These are phyloP conservation scores for Zygosaccharomyces pseudobailii DNA, from an alignment of 1,139 yeast genomes.

Conservation along the genomic window DNA sequence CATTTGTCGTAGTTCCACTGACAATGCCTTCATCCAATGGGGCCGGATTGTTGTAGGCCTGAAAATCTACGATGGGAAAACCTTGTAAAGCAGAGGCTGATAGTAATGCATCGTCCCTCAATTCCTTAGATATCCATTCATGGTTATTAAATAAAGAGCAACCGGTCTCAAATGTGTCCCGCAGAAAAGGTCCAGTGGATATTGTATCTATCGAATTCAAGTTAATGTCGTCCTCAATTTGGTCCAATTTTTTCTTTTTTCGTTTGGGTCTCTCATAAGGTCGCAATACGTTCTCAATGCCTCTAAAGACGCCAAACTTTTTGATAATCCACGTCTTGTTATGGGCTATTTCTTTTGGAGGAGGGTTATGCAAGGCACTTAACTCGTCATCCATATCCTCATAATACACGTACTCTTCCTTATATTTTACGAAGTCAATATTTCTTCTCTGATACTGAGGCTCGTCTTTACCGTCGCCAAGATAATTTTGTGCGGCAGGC, in stretches of 20 bases:
- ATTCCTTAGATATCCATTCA: constrained; percentile 66
- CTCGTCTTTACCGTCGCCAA: constrained; percentile 15
- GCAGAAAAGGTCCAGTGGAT: constrained; percentile 3
- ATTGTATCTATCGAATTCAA: neutral
- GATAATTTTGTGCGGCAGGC: constrained; percentile 26
- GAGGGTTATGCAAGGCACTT: constrained; percentile 54
- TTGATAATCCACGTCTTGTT: constrained; percentile 60
- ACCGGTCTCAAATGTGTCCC: constrained; percentile 12
- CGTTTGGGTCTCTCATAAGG: constrained; percentile 16
- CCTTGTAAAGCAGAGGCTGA: constrained; percentile 72
- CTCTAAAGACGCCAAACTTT: constrained; percentile 78
- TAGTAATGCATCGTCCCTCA: constrained; percentile 64
- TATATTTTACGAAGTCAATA: constrained; percentile 71
- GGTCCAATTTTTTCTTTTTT: constrained; percentile 19
- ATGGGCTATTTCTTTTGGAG: constrained; percentile 38
- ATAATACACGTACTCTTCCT: constrained; percentile 61
- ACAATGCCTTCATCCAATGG: constrained; percentile 3
- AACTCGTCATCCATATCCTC: constrained; percentile 80
- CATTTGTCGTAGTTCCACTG: neutral
- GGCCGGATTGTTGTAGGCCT: constrained; percentile 2
- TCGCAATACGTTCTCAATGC: constrained; percentile 17
- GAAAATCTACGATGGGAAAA: constrained; percentile 11
- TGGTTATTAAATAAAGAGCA: constrained; percentile 30
- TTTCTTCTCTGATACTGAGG: constrained; percentile 50
- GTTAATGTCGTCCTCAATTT: neutral